A percentile compares a stretch with the other conserved stretches of the same genome.
phyloP scores from a whole-genome alignment of 2,329 filamentous ascomycete genomes.

The Beauveria sp. region DNA sequence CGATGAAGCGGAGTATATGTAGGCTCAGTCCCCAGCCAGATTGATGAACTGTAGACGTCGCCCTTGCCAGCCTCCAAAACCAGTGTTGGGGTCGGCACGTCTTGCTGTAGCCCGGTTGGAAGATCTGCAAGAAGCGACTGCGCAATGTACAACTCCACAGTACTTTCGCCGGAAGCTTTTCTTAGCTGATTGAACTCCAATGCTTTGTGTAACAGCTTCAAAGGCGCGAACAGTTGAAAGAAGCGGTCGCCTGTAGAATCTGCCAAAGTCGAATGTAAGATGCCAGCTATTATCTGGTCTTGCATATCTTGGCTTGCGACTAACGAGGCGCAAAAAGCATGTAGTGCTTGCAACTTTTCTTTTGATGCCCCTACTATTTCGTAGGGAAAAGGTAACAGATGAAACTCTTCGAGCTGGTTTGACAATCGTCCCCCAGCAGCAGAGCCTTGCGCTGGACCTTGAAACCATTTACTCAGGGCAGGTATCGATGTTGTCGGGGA shows the following conservation, averaged over 20 bases:
- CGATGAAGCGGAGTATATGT: slow-evolving; percentile 87
- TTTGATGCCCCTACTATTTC: slow-evolving; percentile 26
- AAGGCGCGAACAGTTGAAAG: slow-evolving; percentile 50
- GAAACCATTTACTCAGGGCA: slow-evolving; percentile 5
- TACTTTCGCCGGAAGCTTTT: slow-evolving; percentile 16
- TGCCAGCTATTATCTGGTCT: slow-evolving; percentile 25
- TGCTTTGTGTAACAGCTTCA: slow-evolving; percentile 57
- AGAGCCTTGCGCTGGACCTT: slow-evolving; percentile 36
- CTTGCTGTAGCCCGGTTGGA: slow-evolving; percentile 51
- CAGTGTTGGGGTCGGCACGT: slow-evolving; percentile 61
- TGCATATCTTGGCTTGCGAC: slow-evolving; percentile 18
- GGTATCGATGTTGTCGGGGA: slow-evolving; percentile 22
- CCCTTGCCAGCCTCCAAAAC: slow-evolving; percentile 60
- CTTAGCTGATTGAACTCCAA: slow-evolving; percentile 37
- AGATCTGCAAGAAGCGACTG: slow-evolving; percentile 68
- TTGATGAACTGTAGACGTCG: slow-evolving; percentile 77
- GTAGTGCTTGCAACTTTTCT: slow-evolving; percentile 12
- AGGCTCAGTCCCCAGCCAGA: slow-evolving; percentile 82
- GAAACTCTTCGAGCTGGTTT: slow-evolving; percentile 23
- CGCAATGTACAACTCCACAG: slow-evolving; percentile 67
- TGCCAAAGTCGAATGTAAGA: slow-evolving; percentile 22
- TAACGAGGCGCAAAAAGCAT: slow-evolving; percentile 24
- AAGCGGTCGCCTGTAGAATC: slow-evolving; percentile 31
- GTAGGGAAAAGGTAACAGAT: slow-evolving; percentile 29
- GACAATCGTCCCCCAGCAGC: slow-evolving; percentile 49